Conservation (phyloP, 352 stramenopile genomes). For the Thalassiosira ordinaria region DNA sequence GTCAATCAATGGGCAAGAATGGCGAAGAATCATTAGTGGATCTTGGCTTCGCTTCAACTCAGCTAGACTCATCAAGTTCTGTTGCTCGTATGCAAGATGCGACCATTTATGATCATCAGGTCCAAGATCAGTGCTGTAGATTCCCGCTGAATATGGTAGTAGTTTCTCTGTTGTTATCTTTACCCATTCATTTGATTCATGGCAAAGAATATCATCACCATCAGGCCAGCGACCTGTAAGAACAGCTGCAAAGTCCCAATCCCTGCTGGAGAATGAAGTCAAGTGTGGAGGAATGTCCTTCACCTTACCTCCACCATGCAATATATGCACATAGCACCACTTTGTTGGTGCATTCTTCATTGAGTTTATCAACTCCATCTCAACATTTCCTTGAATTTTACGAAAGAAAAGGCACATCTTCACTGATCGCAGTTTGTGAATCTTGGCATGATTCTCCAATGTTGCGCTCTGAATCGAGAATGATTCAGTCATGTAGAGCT, state of each 20-base stretch:
- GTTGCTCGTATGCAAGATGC: conserved; percentile 14
- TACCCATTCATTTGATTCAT: neutral
- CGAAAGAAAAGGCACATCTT: conserved; percentile 17
- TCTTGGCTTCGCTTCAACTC: conserved; percentile 7
- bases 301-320: conserved; percentile 17
- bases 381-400: neutral
- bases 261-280: conserved; percentile 1
- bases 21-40: conserved; percentile 13
- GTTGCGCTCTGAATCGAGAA: conserved; percentile 11
- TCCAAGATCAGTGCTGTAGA: conserved; percentile 26
- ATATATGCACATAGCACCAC: conserved; percentile 26
- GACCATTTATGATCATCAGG: neutral
- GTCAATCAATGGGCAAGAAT: conserved; percentile 15
- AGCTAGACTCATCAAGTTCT: neutral
- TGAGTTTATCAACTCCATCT: neutral
- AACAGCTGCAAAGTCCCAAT: conserved; percentile 20
- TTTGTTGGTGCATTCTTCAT: conserved; percentile 23
- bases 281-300: neutral
- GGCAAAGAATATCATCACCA: neutral
- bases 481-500: conserved; percentile 26
- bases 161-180: conserved; percentile 3
- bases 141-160: conserved; percentile 3
- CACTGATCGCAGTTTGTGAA: conserved; percentile 16
- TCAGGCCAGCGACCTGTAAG: conserved; percentile 22
- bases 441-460: neutral